These are phyloP conservation scores for Periconia sp. DNA, from an alignment of 2,329 filamentous ascomycete species.

Conservation along the genomic window DNA sequence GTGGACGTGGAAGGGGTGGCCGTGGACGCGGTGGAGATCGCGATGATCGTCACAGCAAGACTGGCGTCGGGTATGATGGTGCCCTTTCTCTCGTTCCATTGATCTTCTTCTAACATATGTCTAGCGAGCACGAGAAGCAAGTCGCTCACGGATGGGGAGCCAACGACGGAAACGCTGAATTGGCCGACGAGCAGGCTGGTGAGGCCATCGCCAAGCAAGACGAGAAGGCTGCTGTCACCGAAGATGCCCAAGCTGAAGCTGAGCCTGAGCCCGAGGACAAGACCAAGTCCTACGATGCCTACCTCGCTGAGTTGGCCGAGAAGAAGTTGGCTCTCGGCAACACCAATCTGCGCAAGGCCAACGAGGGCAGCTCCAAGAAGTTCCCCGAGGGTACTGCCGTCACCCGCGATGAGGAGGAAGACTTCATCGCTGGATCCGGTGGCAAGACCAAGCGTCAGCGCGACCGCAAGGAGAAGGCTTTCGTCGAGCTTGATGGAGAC, in stretches of 20 bases:
- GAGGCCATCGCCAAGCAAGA: constrained; percentile 86
- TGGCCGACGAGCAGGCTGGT: constrained; percentile 88
- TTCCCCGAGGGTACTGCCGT: constrained; percentile 80
- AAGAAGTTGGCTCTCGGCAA: constrained; percentile 72
- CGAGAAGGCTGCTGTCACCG: constrained; percentile 63
- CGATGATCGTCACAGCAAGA: constrained; percentile 66
- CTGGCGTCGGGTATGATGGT: constrained; percentile 58
- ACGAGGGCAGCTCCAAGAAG: constrained; percentile 94
- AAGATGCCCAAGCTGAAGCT: constrained; percentile 44
- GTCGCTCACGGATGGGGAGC: constrained; percentile 88
- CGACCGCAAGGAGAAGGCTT: constrained; percentile 88
- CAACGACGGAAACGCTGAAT: constrained; percentile 77
- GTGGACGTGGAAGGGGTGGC: constrained; percentile 51
- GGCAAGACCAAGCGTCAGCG: constrained; percentile 83
- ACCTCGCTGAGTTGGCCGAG: constrained; percentile 74
- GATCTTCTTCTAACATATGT: constrained; percentile 15
- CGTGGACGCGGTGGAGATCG: constrained; percentile 48
- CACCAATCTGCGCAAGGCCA: constrained; percentile 78
- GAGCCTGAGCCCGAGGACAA: constrained; percentile 73
- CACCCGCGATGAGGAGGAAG: constrained; percentile 57
- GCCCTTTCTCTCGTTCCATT: background rate
- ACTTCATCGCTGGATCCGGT: constrained; percentile 71
- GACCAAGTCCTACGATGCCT: constrained; percentile 86
- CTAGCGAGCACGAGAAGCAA: constrained; percentile 81
- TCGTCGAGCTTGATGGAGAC: constrained; percentile 82